Percentiles rank a stretch among this genome's conserved stretches.
Evolutionary conservation across 192 early-diverging fungal species (phyloP).

Genomic region (Geranomyces michiganensis): DNA sequence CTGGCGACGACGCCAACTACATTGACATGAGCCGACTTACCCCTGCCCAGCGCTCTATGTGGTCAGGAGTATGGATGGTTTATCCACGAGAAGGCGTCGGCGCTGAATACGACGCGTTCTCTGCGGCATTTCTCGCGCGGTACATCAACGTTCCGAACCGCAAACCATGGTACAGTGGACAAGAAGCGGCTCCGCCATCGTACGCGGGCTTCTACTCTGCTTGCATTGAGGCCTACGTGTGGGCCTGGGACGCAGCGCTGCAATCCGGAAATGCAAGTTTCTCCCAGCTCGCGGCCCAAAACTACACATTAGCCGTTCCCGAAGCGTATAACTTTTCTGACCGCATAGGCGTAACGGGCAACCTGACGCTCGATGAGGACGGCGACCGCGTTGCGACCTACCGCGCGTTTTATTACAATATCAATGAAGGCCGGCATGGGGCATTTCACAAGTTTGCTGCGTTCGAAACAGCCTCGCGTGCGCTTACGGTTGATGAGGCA

Average conservation of each 20-base stretch:
- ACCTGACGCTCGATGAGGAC: neutral
- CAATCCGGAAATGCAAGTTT: neutral
- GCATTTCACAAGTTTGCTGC: neutral
- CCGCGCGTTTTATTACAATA: neutral
- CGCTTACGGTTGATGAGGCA: neutral
- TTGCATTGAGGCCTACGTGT: constrained; percentile 2
- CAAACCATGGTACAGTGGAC: neutral
- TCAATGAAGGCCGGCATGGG: neutral
- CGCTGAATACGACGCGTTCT: neutral
- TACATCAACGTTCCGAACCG: constrained; percentile 3
- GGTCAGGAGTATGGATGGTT: neutral
- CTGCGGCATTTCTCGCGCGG: neutral
- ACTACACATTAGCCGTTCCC: neutral
- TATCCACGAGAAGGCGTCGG: constrained; percentile 7
- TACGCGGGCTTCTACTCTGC: constrained; percentile 2
- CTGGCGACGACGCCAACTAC: constrained; percentile 9
- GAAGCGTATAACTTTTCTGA: neutral
- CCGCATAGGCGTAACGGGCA: constrained; percentile 10
- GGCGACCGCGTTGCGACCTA: constrained; percentile 10
- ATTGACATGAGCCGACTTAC: neutral
- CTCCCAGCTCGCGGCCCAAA: neutral
- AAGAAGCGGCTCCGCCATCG: neutral
- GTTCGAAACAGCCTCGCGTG: neutral
- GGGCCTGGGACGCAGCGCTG: constrained; percentile 11
- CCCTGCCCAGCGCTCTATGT: neutral